These are phyloP conservation scores for Annona cherimola DNA, from an alignment of 164 flowering plant species.

Conservation along the genomic window DNA sequence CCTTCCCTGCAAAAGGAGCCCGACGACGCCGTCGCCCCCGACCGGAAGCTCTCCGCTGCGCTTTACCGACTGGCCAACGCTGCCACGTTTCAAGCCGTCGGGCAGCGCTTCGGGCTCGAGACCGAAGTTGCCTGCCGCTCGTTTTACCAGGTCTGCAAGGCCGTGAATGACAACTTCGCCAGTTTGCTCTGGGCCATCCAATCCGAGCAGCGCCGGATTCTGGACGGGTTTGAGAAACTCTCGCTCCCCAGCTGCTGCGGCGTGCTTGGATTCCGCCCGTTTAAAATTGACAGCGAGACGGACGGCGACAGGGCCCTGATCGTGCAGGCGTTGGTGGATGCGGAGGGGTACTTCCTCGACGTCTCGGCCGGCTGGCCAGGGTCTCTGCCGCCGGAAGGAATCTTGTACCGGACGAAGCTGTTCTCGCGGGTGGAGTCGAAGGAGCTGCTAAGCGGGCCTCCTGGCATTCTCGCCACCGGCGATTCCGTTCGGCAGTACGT, in stretches of 20 bases:
- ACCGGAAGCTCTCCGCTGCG: conserved; percentile 44
- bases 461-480: conserved; percentile 32
- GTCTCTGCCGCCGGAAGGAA: conserved; percentile 28
- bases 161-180: conserved; percentile 40
- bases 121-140: conserved; percentile 43
- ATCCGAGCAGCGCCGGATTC: conserved; percentile 30
- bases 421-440: conserved; percentile 43
- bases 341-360: conserved; percentile 77
- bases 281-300: conserved; percentile 30
- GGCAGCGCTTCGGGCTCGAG: conserved; percentile 50
- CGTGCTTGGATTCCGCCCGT: conserved; percentile 46
- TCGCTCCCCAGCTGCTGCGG: conserved; percentile 77
- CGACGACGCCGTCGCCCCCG: conserved; percentile 25
- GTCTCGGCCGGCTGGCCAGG: conserved; percentile 88
- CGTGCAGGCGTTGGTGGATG: conserved; percentile 73
- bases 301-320: conserved; percentile 21
- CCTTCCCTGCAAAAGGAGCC: conserved; percentile 26
- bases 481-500: conserved; percentile 49
- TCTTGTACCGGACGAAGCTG: conserved; percentile 44
- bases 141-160: conserved; percentile 55
- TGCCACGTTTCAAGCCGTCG: conserved; percentile 42
- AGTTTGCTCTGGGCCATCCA: conserved; percentile 38
- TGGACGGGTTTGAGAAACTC: conserved; percentile 45
- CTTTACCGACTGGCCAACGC: conserved; percentile 65
- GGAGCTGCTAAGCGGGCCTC: conserved; percentile 48